Base-by-base conservation (phyloP, 768 basidiomycete species). In the Phylloporus sp. region DNA sequence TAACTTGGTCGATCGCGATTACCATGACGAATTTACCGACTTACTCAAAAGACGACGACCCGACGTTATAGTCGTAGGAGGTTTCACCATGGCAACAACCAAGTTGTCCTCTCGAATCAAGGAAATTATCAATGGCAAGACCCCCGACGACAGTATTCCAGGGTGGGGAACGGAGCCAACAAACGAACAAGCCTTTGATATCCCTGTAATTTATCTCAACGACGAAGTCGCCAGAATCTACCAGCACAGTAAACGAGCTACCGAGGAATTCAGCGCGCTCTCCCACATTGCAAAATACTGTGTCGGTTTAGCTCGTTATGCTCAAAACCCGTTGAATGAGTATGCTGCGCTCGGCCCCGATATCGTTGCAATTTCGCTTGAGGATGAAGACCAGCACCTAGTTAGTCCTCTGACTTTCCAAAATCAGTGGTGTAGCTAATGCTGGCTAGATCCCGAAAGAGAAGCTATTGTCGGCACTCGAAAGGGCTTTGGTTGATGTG, bases 161-260 rank as follows among this genome's bases (percentile, higher is more conserved):
- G 60, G 61, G 18, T 58, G 62, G 62, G 50, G 66, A 53, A 22
- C 66, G 6, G 57, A 64, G n/a, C 65, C 55, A 36, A 39, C 39
- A 41, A 69, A 71, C 39, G 72, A 72, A 29, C 75, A 76, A 49
- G 54, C 58, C 26, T 78, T 80, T 55, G 70, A 79, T 45, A 85
- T 81, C 37, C 85, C 84, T 2, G 82, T 94, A 46, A 81, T 87
- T 29, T 97, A 88, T 61, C 82, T 90, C 27, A 77, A 79, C 33
- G 96, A 99, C 60, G 90, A 95, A 46, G 85, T 95, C 28, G 96
- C 96, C 13, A 78, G 95, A 34, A 81, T 98, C 34, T 98, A 91
- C 66, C 92, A 94, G 68, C 84, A 93, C 61, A 92, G 89, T 60
- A 77, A 81, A 48, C 85, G 94, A 29, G 90, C 90, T 3, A 73